Base-by-base conservation (phyloP, 352 stramenopile species). In the Pythium aphanidermatum region DNA sequence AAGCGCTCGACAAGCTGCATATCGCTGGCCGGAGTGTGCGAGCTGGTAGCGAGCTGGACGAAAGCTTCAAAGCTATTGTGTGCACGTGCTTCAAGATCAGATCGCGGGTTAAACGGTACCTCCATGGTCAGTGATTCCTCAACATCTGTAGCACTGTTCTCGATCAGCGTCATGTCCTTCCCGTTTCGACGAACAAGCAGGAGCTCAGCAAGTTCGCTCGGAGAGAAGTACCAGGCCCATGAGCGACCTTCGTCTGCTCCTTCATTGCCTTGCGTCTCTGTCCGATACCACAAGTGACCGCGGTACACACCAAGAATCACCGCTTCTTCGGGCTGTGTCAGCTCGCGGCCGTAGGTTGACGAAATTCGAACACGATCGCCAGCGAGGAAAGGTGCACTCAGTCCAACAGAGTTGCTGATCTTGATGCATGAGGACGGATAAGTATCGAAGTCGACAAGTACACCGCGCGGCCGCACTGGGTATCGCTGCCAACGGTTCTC, bases 241-340 rank as follows among this genome's bases (percentile, higher is more conserved):
- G 70, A 77, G 54, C 60, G 96, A 30, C 77, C 86, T 91, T 95
- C 83, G 32, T 95, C 83, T 8, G 92, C 88, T 27, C 94, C 95
- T 78, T 98, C 94, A 41, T 95, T 97, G 45, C 96, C 96, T 64
- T 98, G 95, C 9, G 90, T 97, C 53, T 98, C 88, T 10, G 97
- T 93, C 16, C 80, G 74, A 36, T 98, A 99, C 79, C 93, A 99
- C 13, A 99, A 55, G 27, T 82, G 82, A 2, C 81, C 82, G 46
- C 96, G 80, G 54, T 96, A 97, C 4, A 91, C 76, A 50, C 83
- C 96, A 17, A 99, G 65, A 44, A 99, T 77, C 30, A 98, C 69
- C 24, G 95, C 95, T 79, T 98, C 93, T 68, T 99, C 96, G 8
- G 93, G 86, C 19, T 98, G 74, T 46, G 98, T 97, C 31, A 99